A percentile compares a stretch with the other conserved stretches of the same genome.
These are phyloP conservation scores for Diaporthe helianthi DNA, from an alignment of 2,329 filamentous ascomycete species.

Conservation along the genomic window DNA sequence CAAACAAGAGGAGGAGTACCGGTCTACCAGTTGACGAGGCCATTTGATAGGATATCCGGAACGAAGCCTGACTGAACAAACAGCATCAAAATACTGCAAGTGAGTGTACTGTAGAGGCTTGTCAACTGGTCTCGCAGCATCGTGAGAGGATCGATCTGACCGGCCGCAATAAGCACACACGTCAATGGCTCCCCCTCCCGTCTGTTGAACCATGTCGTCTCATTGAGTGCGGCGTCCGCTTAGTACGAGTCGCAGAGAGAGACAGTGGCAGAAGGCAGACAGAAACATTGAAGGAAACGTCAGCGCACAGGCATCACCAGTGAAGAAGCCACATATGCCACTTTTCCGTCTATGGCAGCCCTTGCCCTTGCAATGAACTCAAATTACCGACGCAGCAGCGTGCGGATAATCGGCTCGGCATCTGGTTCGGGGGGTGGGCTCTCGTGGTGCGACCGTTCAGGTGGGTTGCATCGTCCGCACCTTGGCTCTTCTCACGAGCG, in stretches of 20 bases:
- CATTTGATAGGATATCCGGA: neutral
- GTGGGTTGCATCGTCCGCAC: slow-evolving; percentile 23
- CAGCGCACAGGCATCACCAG: neutral
- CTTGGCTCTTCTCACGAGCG: neutral
- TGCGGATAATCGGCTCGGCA: slow-evolving; percentile 17
- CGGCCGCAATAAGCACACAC: slow-evolving; percentile 5
- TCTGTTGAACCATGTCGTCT: slow-evolving; percentile 9
- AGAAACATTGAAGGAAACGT: neutral
- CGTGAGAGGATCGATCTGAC: neutral
- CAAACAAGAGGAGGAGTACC: neutral
- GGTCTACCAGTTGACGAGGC: too few relatives aligned
- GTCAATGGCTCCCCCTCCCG: neutral
- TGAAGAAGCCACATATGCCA: neutral
- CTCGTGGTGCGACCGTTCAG: slow-evolving; percentile 11
- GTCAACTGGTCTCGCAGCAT: slow-evolving; percentile 23
- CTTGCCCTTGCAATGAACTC: slow-evolving; percentile 5
- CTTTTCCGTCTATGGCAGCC: neutral
- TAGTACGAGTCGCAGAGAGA: neutral
- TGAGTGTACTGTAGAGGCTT: neutral
- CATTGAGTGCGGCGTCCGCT: neutral
- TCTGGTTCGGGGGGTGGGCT: neutral
- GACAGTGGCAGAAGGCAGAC: neutral
- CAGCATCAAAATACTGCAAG: too few relatives aligned
- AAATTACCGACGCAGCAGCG: slow-evolving; percentile 8
- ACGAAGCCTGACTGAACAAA: neutral